Evolutionary conservation across 108 stramenopile genomes (phyloP).

Genomic region (Cyclotella baltica): DNA sequence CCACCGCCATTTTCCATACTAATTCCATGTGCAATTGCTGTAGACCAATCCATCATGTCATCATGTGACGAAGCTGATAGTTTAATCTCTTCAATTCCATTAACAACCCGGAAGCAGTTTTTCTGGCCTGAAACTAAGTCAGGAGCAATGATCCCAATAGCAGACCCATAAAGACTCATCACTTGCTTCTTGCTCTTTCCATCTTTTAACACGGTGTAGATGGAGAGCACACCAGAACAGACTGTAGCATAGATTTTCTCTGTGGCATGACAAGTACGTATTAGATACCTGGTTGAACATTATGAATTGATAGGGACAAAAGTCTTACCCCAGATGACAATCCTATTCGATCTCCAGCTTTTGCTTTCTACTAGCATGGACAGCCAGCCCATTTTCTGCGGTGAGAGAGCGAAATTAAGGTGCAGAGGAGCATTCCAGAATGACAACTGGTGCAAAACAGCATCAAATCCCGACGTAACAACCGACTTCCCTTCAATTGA

Average conservation of each 20-base stretch:
- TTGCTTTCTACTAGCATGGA: constrained; percentile 23
- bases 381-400: constrained; percentile 49
- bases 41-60: constrained; percentile 39
- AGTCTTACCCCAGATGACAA: constrained; percentile 25
- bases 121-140: constrained; percentile 15
- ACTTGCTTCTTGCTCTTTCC: constrained; percentile 34
- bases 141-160: constrained; percentile 29
- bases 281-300: not conserved
- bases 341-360: constrained; percentile 17
- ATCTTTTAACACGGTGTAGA: constrained; percentile 35
- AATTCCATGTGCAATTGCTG: constrained; percentile 33
- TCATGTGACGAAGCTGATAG: constrained; percentile 20
- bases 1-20: constrained; percentile 52
- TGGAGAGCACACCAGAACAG: constrained; percentile 23
- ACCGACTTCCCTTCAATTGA: constrained; percentile 24
- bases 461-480: constrained; percentile 31
- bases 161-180: constrained; percentile 43
- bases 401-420: constrained; percentile 30
- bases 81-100: constrained; percentile 31
- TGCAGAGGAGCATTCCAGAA: constrained; percentile 35
- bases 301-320: not conserved
- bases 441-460: constrained; percentile 16
- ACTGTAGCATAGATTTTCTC: constrained; percentile 45
- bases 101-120: constrained; percentile 37
- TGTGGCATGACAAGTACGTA: not conserved